Evolutionary conservation across 208 protist species (phyloP).

Genomic region (Herpetomonas muscarum): DNA sequence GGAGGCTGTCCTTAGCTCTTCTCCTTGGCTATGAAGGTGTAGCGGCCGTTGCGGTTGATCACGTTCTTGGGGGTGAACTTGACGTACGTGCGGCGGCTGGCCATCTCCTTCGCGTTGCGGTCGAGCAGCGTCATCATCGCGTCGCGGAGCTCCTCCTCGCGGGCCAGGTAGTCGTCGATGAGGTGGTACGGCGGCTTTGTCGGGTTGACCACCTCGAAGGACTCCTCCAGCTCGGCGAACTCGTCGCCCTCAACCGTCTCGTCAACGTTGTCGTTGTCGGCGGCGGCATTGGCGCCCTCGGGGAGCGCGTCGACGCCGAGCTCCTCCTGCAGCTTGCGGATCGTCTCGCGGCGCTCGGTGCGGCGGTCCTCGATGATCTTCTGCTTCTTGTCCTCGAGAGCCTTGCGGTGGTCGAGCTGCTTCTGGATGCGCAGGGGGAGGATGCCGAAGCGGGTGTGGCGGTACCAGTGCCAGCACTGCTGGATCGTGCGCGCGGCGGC

Average conservation of each 20-base stretch:
- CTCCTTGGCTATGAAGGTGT: conserved; percentile 2
- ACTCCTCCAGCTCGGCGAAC: not conserved
- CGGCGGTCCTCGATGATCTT: conserved; percentile 1
- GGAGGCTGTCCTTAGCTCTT: not conserved
- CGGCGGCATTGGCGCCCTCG: not conserved
- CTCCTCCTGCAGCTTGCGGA: not conserved
- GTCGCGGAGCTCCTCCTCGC: conserved; percentile 35
- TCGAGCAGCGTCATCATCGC: conserved; percentile 38
- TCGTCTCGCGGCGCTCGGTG: not conserved
- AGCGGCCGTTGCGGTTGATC: conserved; percentile 10
- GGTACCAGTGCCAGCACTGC: conserved; percentile 65
- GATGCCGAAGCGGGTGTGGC: conserved; percentile 15
- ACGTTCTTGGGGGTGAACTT: conserved; percentile 21
- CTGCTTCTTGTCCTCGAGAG: not conserved
- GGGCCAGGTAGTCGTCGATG: conserved; percentile 46
- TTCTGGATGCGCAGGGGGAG: conserved; percentile 17
- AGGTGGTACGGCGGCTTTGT: conserved; percentile 49
- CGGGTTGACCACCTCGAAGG: conserved; percentile 12
- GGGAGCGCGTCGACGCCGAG: conserved; percentile 2
- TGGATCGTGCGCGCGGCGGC: conserved; percentile 67
- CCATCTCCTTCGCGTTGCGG: conserved; percentile 25
- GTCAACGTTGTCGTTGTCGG: not conserved
- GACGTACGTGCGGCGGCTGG: conserved; percentile 20
- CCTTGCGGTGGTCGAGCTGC: conserved; percentile 4
- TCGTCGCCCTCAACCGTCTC: not conserved